Evolutionary conservation across 768 basidiomycete species (phyloP).

Genomic region (Mycena crocata): DNA sequence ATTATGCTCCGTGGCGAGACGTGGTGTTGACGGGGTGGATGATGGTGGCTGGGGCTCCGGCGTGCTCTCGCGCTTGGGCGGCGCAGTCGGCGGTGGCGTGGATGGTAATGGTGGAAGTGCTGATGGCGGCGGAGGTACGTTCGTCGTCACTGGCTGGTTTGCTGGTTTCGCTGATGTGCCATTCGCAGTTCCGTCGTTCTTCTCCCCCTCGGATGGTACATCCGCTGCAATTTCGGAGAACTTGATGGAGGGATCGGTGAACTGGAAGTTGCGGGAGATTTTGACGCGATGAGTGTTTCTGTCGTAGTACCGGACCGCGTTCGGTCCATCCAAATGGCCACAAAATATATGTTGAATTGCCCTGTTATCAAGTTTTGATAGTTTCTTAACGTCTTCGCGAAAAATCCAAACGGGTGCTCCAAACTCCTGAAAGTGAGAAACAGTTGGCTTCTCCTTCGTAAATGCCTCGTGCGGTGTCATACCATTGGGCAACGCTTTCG

Average conservation of each 20-base stretch:
- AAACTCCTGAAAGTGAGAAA: slow-evolving; percentile 24
- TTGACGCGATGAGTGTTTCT: slow-evolving; percentile 4
- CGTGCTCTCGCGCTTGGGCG: background rate
- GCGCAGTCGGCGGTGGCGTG: background rate
- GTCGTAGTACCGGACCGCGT: slow-evolving; percentile 26
- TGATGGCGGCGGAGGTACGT: background rate
- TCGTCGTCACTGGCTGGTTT: too few relatives aligned
- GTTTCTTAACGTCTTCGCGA: background rate
- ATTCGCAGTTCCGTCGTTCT: background rate
- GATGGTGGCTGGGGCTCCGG: background rate
- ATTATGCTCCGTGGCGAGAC: background rate
- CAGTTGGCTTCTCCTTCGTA: slow-evolving; percentile 18
- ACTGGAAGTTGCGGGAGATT: slow-evolving; percentile 9
- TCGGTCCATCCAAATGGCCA: slow-evolving; percentile 9
- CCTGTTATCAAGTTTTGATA: slow-evolving; percentile 14
- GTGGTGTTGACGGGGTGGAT: slow-evolving; percentile 1
- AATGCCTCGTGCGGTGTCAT: slow-evolving; percentile 15
- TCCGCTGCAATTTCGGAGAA: background rate
- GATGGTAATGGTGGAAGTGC: background rate
- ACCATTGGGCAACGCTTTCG: background rate
- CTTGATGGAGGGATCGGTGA: background rate
- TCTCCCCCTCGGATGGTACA: slow-evolving; percentile 17
- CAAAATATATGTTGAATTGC: slow-evolving; percentile 21
- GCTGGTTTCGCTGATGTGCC: slow-evolving; percentile 15
- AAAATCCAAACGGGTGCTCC: slow-evolving; percentile 24